Base-by-base conservation (phyloP, 1,284 basidiomycete genomes). In the Takashimella tepidaria region DNA sequence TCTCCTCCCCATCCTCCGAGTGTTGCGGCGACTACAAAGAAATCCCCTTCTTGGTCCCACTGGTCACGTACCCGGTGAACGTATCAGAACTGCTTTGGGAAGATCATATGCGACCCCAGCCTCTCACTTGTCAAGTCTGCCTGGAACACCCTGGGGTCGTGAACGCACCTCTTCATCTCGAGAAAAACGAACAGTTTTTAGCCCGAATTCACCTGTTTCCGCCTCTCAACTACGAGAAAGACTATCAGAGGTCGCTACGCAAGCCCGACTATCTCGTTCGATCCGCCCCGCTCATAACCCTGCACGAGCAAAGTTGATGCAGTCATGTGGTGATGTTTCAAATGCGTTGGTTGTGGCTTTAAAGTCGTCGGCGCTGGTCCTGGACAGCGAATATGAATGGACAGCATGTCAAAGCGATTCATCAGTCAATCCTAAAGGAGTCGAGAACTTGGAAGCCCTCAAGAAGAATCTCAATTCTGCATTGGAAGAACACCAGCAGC, bases 41-140 rank as follows among this genome's bases (percentile, higher is more conserved):
- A 74, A 74, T 49, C 61, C 70, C 2, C 51, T 74, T 13, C 59
- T 74, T 3, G 67, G 66, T 1, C 66, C 66, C 1, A 64, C 64
- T 0, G 68, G 65, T 41, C 70, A 73, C 50, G 63, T 68, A 0
- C 70, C 72, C 0, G 72, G 72, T 1, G 69, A 72, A 45, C 56
- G 72, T 6, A 73, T 74, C 41, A 59, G 64, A 26, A 58, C 59
- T 0, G 72, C 72, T 1, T 50, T 74, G 16, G 57, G 66, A 16
- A 62, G 63, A 25, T 59, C 61, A 1, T 55, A 54, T 16, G 63
- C 51, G 0, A 53, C 55, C 1, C 58, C 58, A 1, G 13, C 31
- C 16, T 37, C 31, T 8, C 16, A 37, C 31, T 37, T 37, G 12
- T 40, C 49, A 6, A 41, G 49, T 24, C 8, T 43, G 1, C 20